Evolutionary conservation across 495 filamentous ascomycete genomes (phyloP).

Genomic region (Pyrenopolyporus hunteri): DNA sequence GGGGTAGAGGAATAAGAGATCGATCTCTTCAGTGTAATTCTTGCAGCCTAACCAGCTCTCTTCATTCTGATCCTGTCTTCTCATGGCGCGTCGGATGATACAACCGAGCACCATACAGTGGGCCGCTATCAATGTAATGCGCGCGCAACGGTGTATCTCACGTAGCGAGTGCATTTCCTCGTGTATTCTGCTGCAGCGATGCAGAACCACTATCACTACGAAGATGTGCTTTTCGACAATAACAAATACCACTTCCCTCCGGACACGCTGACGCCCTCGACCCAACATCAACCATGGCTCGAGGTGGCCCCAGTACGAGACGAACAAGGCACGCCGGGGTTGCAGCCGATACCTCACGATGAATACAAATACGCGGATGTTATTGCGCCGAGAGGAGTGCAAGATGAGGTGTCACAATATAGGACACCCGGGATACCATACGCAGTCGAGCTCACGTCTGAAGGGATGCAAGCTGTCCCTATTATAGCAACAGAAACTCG

Average conservation of each 20-base stretch:
- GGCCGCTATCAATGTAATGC: not conserved
- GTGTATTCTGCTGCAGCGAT: conserved; percentile 23
- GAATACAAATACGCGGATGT: conserved; percentile 18
- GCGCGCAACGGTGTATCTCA: not conserved
- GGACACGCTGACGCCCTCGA: not conserved
- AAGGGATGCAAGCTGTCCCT: conserved; percentile 19
- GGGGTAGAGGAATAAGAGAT: not conserved
- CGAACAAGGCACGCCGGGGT: conserved; percentile 20
- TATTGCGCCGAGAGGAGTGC: not conserved
- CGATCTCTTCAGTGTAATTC: not conserved
- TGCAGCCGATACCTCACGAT: conserved; percentile 18
- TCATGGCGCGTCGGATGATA: not conserved
- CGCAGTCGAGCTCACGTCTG: conserved; percentile 13
- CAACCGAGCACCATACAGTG: not conserved
- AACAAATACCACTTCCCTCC: conserved; percentile 26
- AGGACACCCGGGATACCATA: conserved; percentile 10
- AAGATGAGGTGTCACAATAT: not conserved
- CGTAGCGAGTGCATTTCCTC: conserved; percentile 1
- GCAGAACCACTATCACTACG: conserved; percentile 13
- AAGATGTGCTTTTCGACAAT: conserved; percentile 21
- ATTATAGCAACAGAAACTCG: not conserved
- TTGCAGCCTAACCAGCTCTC: not conserved
- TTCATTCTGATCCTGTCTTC: not conserved
- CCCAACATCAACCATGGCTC: conserved; percentile 6
- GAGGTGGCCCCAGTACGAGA: conserved; percentile 13